These are phyloP conservation scores for Zymoseptoria ardabiliae DNA, from an alignment of 2,329 filamentous ascomycete species.

Conservation along the genomic window DNA sequence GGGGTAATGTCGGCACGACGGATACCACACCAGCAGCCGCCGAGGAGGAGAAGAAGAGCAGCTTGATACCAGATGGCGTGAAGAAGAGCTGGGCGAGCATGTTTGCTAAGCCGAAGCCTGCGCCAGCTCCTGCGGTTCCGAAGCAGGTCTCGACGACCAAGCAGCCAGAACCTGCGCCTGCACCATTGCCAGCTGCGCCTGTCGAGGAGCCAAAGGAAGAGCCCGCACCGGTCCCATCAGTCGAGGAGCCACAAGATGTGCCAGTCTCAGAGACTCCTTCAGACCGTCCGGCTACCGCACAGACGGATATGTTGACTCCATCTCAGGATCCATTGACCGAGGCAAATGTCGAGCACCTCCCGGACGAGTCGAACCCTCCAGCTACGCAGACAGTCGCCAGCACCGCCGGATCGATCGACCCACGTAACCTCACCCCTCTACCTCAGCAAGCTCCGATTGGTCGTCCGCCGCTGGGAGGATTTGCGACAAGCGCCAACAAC, in stretches of 20 bases:
- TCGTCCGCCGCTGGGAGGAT: slow-evolving; percentile 62
- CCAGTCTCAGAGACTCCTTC: slow-evolving; percentile 15
- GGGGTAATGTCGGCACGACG: slow-evolving; percentile 33
- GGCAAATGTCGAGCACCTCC: slow-evolving; percentile 85
- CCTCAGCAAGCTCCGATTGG: slow-evolving; percentile 54
- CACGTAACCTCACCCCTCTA: slow-evolving; percentile 60
- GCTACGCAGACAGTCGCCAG: slow-evolving; percentile 79
- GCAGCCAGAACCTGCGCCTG: slow-evolving; percentile 16
- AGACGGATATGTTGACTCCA: slow-evolving; percentile 39
- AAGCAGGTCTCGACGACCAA: slow-evolving; percentile 23
- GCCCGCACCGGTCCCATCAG: slow-evolving; percentile 12
- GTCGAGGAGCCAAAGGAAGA: slow-evolving; percentile 28
- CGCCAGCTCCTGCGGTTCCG: slow-evolving; percentile 40
- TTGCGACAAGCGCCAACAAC: slow-evolving; percentile 68
- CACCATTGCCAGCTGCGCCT: slow-evolving; percentile 15
- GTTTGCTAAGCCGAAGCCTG: slow-evolving; percentile 42
- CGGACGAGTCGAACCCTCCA: slow-evolving; percentile 69
- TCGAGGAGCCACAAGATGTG: slow-evolving; percentile 12
- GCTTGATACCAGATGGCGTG: slow-evolving; percentile 28
- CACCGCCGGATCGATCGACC: slow-evolving; percentile 82
- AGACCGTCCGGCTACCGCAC: slow-evolving; percentile 12
- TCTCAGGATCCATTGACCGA: slow-evolving; percentile 80
- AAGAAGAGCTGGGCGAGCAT: slow-evolving; percentile 51
- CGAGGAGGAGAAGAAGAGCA: slow-evolving; percentile 30
- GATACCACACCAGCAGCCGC: slow-evolving; percentile 26